Evolutionary conservation across 352 stramenopile genomes (phyloP).

Genomic region (Pythium phragmiticola): DNA sequence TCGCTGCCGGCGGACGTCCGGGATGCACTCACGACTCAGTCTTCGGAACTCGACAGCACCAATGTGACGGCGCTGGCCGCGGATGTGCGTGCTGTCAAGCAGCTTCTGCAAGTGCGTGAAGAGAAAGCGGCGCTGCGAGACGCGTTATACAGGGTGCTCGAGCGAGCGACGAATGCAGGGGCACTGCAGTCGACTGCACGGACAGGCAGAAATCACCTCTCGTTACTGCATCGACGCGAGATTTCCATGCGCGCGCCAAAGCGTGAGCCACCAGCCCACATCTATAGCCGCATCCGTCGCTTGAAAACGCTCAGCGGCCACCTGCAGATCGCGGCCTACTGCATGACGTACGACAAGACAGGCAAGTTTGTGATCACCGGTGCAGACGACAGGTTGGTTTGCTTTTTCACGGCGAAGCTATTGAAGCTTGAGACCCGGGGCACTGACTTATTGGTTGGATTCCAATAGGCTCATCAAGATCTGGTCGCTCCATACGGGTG

Average conservation of each 20-base stretch:
- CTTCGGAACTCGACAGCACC: constrained; percentile 33
- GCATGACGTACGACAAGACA: constrained; percentile 94
- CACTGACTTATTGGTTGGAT: background rate
- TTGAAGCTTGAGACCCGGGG: background rate
- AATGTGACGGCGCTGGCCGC: constrained; percentile 49
- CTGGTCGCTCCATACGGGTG: constrained; percentile 89
- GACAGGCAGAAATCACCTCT: constrained; percentile 60
- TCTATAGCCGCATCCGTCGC: constrained; percentile 77
- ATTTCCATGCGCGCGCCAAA: constrained; percentile 32
- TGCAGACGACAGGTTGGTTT: constrained; percentile 89
- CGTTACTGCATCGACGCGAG: constrained; percentile 51
- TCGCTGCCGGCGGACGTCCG: constrained; percentile 54
- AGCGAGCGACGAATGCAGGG: constrained; percentile 36
- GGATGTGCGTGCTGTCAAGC: constrained; percentile 69
- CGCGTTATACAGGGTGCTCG: constrained; percentile 36
- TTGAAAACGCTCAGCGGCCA: constrained; percentile 92
- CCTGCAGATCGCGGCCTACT: constrained; percentile 94
- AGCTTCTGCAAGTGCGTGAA: constrained; percentile 68
- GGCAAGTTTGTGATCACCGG: constrained; percentile 96
- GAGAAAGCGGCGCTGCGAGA: constrained; percentile 35
- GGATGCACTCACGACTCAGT: constrained; percentile 29
- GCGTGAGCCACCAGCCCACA: constrained; percentile 48
- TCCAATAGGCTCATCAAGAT: constrained; percentile 92
- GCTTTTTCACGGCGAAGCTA: background rate
- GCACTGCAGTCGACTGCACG: constrained; percentile 49